Evolutionary conservation across 2,329 filamentous ascomycete species (phyloP), one percentile per base, ranked within the genome.

Genomic region (Colletotrichum agaves): DNA sequence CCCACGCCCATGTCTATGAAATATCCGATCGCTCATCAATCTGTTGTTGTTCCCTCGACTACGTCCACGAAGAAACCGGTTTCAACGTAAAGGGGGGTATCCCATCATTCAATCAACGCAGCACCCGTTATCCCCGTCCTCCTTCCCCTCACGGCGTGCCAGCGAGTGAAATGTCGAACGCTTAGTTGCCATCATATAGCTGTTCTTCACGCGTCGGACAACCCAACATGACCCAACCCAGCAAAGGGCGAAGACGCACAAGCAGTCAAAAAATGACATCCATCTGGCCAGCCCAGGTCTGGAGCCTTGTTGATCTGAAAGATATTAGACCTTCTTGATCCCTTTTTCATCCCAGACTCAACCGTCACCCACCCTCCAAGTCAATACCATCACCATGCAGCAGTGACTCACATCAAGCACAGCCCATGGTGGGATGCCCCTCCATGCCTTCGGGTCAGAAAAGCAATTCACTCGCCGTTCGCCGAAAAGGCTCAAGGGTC

Each of bases 391-490:
- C 23, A 59, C 41, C 23, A 46, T 41, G 17, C 33, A 39, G 27
- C 33, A 17, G 66, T 69, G 66, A 69, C 66, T 69, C 66, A 67
- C 62, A 55, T 58, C 64, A 61, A 67, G 46, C 64, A 64, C 53
- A 64, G 64, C 61, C 53, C 44, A 49, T 35, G 41, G 61, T 12
- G 21, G 47, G 44, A 58, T 63, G 12, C 27, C 53, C 44, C 56
- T 58, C 52, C 63, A 61, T 67, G 56, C 56, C 50, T 23, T 58
- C 50, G 66, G 62, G 56, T 69, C 50, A 49, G 49, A 60, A 47
- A 65, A 53, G 55, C 65, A 61, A 65, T 53, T 65, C 61, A 61
- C 55, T 37, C 21, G 37, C 59, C 43, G 21, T 19, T 27, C 27
- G 27, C 50, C 46, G 2, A 52, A 3, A 31, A 52, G 46, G 55